phyloP scores from a whole-genome alignment of 179 eudicot genomes.

The Silene coronaria region DNA sequence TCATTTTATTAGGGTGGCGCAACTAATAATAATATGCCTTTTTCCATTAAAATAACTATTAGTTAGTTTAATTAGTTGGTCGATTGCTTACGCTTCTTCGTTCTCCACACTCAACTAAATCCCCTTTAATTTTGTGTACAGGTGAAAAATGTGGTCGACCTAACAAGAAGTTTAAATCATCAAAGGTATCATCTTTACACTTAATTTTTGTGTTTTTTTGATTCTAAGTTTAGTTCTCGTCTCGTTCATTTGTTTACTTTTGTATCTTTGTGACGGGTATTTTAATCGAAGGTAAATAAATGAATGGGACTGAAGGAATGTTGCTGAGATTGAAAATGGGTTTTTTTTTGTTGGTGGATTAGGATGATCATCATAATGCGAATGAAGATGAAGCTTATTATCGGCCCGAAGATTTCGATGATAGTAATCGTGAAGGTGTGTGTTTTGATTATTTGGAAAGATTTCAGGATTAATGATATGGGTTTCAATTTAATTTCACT shows the following conservation, averaged over 20 bases:
- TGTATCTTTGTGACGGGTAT: too few species aligned
- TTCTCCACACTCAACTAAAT: too few species aligned
- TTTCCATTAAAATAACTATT: too few species aligned
- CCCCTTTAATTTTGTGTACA: slow-evolving; percentile 13
- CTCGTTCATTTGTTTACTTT: too few species aligned
- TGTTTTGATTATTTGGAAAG: background rate
- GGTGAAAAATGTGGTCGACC: slow-evolving; percentile 45
- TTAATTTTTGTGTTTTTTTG: background rate
- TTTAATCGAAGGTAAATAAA: too few species aligned
- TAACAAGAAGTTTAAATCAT: slow-evolving; percentile 43
- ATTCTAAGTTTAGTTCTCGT: background rate
- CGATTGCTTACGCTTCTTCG: too few species aligned
- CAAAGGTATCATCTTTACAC: slow-evolving; percentile 21
- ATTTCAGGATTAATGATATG: background rate
- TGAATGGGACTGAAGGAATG: background rate
- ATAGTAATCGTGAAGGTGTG: slow-evolving; percentile 32
- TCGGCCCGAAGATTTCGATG: slow-evolving; percentile 40
- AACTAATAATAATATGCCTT: too few species aligned
- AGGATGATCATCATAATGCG: slow-evolving; percentile 46
- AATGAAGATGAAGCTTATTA: slow-evolving; percentile 41
- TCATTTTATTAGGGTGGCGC: too few species aligned
- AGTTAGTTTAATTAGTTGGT: too few species aligned
- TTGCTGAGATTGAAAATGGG: slow-evolving; percentile 1
- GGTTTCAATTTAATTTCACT: background rate
- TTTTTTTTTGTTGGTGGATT: slow-evolving; percentile 7